Evolutionary conservation across 805 yeast genomes (phyloP), one percentile per base, ranked within the genome.

Genomic region (Pachysolen tannophilus): DNA sequence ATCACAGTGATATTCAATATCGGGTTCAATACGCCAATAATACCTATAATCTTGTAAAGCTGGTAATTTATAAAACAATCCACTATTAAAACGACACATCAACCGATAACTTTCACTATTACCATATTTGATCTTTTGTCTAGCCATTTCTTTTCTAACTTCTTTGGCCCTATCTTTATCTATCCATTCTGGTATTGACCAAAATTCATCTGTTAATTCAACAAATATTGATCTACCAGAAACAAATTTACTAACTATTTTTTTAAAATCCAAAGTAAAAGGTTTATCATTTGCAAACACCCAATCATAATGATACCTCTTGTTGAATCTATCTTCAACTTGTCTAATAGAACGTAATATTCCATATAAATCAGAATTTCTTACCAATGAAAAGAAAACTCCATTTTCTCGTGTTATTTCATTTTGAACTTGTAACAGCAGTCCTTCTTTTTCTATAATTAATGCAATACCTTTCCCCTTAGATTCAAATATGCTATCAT

Each of bases 61-160:
- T 20, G 64, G 61, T 41, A 74, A 62, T 31, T 62, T 61, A 52
- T 65, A 75, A 47, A 73, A 75, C 40, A 59, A 61, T 1, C 92
- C 92, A 7, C 80, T 67, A 55, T 81, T 80, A 58, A 76, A 82
- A 30, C 86, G 75, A 54, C 94, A 82, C 82, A 75, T 75, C 50
- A 72, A 73, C 34, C 80, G 49, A 46, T 75, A 75, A 10, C 71
- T 62, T 41, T 58, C 58, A n/a, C 62, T 55, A 8, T 60, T 65
- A 9, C 82, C 82, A 37, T 66, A 64, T 38, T 60, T 58, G 45
- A 67, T 50, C 15, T 59, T 52, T 24, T 63, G 48, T 6, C 61
- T 56, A 6, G 45, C 46, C 75, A 77, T 66, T 33, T 54, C 50
- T 34, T 61, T 50, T 35, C 81, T 61, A 9, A 67, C 58, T 33